Evolutionary conservation across 78 protist genomes (phyloP).

Genomic region (Planoprotostelium fungivorum): DNA sequence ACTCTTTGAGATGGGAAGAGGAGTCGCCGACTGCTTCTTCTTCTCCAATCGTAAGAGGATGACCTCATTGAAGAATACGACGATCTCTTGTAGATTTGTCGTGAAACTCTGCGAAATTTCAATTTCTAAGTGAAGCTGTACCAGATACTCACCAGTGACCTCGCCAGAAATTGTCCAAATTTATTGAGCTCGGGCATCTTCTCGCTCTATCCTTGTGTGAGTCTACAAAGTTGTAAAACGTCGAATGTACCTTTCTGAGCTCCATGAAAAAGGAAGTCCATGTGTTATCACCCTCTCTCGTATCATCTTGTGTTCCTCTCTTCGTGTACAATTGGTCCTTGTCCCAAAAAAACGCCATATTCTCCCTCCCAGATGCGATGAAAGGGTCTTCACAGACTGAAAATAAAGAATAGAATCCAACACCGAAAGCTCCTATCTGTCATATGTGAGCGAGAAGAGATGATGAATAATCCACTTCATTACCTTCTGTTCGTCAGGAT

Average conservation of each 20-base stretch:
- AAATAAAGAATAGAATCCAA: constrained; percentile 18
- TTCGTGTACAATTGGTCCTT: not conserved
- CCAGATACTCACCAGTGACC: not conserved
- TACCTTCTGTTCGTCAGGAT: constrained; percentile 19
- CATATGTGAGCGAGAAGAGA: not conserved
- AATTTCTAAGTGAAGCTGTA: no score
- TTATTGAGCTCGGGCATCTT: not conserved
- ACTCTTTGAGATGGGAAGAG: not conserved
- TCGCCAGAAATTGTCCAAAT: not conserved
- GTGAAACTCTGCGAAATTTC: not conserved
- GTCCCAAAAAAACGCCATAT: not conserved
- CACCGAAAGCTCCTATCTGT: constrained; percentile 23
- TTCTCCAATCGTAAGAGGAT: not conserved
- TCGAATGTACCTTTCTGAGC: not conserved
- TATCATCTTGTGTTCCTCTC: not conserved
- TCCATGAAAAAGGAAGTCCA: not conserved
- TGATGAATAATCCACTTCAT: not conserved
- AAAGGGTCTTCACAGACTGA: constrained; percentile 25
- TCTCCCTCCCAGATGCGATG: not conserved
- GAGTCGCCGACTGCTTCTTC: not conserved
- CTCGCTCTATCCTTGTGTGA: not conserved
- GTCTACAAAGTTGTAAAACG: no score
- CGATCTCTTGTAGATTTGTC: not conserved
- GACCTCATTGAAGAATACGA: not conserved
- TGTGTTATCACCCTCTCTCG: not conserved